A percentile compares a stretch with the other conserved stretches of the same genome.
Conservation (phyloP, 2,329 filamentous ascomycete species). For the Colletotrichum spinosum region DNA sequence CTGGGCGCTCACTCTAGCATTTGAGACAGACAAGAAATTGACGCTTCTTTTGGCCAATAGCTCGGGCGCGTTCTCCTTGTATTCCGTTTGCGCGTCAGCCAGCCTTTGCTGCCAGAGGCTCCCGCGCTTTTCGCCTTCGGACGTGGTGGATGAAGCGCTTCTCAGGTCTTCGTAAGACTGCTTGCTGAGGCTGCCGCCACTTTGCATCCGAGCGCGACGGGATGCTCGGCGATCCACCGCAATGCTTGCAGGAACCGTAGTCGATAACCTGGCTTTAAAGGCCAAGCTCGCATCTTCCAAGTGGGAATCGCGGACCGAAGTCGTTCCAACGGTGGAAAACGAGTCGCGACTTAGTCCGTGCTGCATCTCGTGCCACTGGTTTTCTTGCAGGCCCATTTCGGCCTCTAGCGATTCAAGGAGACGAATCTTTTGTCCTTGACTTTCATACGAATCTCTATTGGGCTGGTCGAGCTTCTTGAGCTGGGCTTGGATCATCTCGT, state of each 20-base stretch:
- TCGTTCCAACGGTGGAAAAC: slow-evolving; percentile 57
- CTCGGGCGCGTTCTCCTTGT: slow-evolving; percentile 54
- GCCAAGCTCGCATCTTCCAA: slow-evolving; percentile 9
- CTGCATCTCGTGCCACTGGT: slow-evolving; percentile 70
- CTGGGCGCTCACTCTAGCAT: slow-evolving; percentile 41
- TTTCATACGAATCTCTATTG: slow-evolving; percentile 49
- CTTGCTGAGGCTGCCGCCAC: slow-evolving; percentile 41
- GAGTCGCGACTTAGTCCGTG: slow-evolving; percentile 63
- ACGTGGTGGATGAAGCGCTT: slow-evolving; percentile 46
- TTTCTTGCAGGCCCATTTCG: slow-evolving; percentile 71
- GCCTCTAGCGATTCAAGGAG: slow-evolving; percentile 70
- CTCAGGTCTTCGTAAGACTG: slow-evolving; percentile 43
- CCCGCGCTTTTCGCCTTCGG: slow-evolving; percentile 45
- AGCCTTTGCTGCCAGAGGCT: slow-evolving; percentile 58
- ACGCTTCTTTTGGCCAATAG: slow-evolving; percentile 51
- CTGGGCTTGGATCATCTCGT: slow-evolving; percentile 63
- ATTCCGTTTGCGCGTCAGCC: slow-evolving; percentile 58
- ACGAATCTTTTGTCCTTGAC: slow-evolving; percentile 56
- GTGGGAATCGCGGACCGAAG: slow-evolving; percentile 47
- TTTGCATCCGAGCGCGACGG: slow-evolving; percentile 51
- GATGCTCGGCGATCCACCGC: slow-evolving; percentile 53
- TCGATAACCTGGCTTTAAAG: slow-evolving; percentile 35
- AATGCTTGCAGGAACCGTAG: slow-evolving; percentile 43
- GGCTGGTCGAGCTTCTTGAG: slow-evolving; percentile 61
- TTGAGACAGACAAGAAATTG: slow-evolving; percentile 51